These are phyloP conservation scores for Debaryomycetaceae sp. DNA, from an alignment of 1,139 yeast species.

Conservation along the genomic window DNA sequence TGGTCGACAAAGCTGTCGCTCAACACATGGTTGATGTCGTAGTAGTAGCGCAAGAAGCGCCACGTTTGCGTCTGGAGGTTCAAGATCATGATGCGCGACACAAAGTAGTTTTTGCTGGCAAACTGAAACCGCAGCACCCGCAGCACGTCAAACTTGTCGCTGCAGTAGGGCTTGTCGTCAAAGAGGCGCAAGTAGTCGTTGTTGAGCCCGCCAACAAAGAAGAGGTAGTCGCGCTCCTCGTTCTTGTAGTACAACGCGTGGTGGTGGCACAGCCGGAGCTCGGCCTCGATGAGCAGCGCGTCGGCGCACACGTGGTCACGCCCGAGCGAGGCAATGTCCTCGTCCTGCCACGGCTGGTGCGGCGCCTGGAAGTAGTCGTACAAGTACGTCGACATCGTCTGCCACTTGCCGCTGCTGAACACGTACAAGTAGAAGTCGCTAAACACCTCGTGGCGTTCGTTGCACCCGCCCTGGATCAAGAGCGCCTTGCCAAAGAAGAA, in stretches of 20 bases:
- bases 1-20: constrained; percentile 20
- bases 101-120: constrained; percentile 21
- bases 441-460: constrained; percentile 25
- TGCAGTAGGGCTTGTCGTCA: constrained; percentile 25
- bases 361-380: constrained; percentile 33
- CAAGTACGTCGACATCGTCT: constrained; percentile 27
- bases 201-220: constrained; percentile 39
- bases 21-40: constrained; percentile 25
- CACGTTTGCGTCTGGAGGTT: constrained; percentile 42
- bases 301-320: constrained; percentile 22
- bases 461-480: constrained; percentile 41
- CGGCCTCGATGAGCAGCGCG: constrained; percentile 37
- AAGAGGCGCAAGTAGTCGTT: constrained; percentile 33
- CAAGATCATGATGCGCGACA: constrained; percentile 33
- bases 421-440: constrained; percentile 32
- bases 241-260: constrained; percentile 32
- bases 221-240: constrained; percentile 34
- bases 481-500: constrained; percentile 26
- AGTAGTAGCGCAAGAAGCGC: constrained; percentile 34
- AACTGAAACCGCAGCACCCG: constrained; percentile 29
- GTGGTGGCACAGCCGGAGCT: constrained; percentile 42
- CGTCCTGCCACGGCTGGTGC: constrained; percentile 27
- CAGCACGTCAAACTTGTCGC: constrained; percentile 35
- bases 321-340: constrained; percentile 18
- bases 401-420: constrained; percentile 36